Conservation (phyloP, 768 basidiomycete species). For the Gyrodon lividus region DNA sequence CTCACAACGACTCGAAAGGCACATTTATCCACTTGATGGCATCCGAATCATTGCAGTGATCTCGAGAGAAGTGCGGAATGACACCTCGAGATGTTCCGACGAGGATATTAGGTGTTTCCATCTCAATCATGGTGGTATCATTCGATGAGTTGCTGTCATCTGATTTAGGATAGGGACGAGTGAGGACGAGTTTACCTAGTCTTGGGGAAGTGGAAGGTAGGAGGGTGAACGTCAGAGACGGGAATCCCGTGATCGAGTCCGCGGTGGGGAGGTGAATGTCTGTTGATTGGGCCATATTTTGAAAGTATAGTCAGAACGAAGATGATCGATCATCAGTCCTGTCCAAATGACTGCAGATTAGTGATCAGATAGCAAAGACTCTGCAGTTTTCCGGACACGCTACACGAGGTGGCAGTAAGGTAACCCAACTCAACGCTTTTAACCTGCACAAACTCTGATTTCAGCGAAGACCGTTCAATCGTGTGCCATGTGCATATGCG, state of each 20-base stretch:
- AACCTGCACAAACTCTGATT: too few relatives aligned
- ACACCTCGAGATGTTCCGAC: conserved; percentile 69
- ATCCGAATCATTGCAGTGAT: conserved; percentile 46
- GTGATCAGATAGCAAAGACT: too few relatives aligned
- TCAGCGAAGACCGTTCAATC: too few relatives aligned
- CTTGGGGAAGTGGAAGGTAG: conserved; percentile 18
- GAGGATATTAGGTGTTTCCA: conserved; percentile 62
- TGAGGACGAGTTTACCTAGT: conserved; percentile 20
- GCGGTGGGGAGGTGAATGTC: neutral
- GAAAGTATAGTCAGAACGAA: neutral
- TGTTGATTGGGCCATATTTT: conserved; percentile 10
- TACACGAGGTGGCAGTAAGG: too few relatives aligned
- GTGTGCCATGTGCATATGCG: too few relatives aligned
- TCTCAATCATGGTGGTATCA: conserved; percentile 26
- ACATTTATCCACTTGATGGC: conserved; percentile 65
- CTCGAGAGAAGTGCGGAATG: conserved; percentile 70
- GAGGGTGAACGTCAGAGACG: conserved; percentile 22
- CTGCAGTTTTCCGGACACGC: too few relatives aligned
- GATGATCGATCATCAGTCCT: neutral
- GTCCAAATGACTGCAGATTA: neutral
- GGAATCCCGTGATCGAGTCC: neutral
- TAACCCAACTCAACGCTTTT: too few relatives aligned
- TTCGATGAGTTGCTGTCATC: neutral
- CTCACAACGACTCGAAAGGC: conserved; percentile 83
- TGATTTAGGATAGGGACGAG: conserved; percentile 5